Percentiles rank a stretch among this genome's conserved stretches.
These are phyloP conservation scores for Podospora conica DNA, from an alignment of 495 filamentous ascomycete genomes.

Conservation along the genomic window DNA sequence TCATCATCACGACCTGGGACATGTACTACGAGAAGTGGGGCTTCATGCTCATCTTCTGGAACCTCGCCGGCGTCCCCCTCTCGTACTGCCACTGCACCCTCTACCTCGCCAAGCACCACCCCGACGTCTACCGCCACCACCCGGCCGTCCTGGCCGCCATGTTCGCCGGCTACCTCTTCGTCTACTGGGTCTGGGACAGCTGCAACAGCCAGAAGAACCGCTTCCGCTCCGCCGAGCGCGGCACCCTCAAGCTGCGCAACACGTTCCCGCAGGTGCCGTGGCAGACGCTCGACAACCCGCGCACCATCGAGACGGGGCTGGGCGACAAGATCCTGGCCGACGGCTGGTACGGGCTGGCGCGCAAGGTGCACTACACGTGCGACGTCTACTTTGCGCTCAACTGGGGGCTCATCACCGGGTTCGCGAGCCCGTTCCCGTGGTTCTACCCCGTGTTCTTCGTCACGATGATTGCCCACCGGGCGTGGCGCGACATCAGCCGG, in stretches of 20 bases:
- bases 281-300: slow-evolving; percentile 80
- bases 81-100: slow-evolving; percentile 96
- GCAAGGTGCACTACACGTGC: slow-evolving; percentile 94
- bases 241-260: slow-evolving; percentile 62
- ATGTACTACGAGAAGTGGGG: slow-evolving; percentile 99
- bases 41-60: slow-evolving; percentile 99
- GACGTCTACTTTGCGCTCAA: slow-evolving; percentile 71
- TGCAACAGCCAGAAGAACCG: slow-evolving; percentile 93
- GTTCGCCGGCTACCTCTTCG: slow-evolving; percentile 68
- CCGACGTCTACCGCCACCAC: slow-evolving; percentile 75
- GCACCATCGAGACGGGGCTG: slow-evolving; percentile 68
- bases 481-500: slow-evolving; percentile 73
- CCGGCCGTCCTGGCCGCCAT: slow-evolving; percentile 58
- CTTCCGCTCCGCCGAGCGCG: slow-evolving; percentile 76
- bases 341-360: slow-evolving; percentile 89
- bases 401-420: slow-evolving; percentile 57
- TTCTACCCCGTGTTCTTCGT: slow-evolving; percentile 93
- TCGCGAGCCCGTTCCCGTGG: slow-evolving; percentile 85
- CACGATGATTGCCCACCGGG: slow-evolving; percentile 86
- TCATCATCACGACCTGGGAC: slow-evolving; percentile 90
- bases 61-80: slow-evolving; percentile 89
- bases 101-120: slow-evolving; percentile 85
- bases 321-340: slow-evolving; percentile 81
- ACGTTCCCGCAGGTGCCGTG: slow-evolving; percentile 93
- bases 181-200: slow-evolving; percentile 91